Conservation (phyloP, 129 eudicot species). For the Scalesia atractyloides region DNA sequence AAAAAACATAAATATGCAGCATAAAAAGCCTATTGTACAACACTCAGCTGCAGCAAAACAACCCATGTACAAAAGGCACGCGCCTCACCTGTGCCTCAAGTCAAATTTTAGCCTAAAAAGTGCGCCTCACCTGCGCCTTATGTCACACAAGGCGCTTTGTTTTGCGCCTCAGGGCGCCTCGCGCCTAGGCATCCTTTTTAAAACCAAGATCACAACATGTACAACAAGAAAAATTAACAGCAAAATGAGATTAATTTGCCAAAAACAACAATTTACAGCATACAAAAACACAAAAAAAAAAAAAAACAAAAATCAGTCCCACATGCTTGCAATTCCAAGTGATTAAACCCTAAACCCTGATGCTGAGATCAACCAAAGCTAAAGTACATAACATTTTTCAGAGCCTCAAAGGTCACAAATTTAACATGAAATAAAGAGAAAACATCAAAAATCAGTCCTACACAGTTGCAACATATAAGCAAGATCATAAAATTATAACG, state of each 20-base stretch:
- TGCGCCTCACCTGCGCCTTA: too few species aligned
- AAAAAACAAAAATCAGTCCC: background rate
- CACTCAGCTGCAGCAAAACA: too few species aligned
- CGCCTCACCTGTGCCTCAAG: too few species aligned
- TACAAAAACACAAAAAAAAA: constrained; percentile 11
- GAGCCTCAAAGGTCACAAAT: too few species aligned
- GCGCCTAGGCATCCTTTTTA: too few species aligned
- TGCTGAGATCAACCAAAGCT: background rate
- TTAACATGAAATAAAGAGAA: background rate
- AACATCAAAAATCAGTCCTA: constrained; percentile 7
- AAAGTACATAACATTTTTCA: background rate
- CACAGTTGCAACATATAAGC: background rate
- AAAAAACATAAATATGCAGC: too few species aligned
- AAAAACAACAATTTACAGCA: background rate
- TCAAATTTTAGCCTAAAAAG: too few species aligned
- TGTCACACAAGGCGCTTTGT: too few species aligned
- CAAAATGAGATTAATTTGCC: background rate
- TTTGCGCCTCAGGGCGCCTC: too few species aligned
- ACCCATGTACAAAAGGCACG: too few species aligned
- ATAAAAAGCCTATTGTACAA: too few species aligned
- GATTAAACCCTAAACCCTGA: constrained; percentile 18
- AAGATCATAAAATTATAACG: background rate
- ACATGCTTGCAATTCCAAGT: constrained; percentile 26
- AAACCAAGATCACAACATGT: too few species aligned
- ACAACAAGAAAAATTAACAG: background rate